Conservation (phyloP, 2,329 filamentous ascomycete genomes). For the Hypomyces perniciosus region DNA sequence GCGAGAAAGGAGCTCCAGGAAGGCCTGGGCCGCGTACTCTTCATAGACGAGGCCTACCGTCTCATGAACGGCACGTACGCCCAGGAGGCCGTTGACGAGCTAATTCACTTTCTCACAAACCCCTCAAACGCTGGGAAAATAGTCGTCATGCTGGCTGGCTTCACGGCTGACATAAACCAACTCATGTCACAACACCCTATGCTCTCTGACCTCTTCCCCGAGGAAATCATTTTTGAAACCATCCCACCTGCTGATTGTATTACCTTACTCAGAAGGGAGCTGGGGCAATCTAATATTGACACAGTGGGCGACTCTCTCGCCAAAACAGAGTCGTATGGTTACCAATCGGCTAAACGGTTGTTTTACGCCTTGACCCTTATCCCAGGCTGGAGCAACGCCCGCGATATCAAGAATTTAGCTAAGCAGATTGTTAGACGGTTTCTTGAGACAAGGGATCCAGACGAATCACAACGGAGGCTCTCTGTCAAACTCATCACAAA, state of each 20-base stretch:
- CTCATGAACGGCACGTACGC: slow-evolving; percentile 51
- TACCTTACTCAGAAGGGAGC: background rate
- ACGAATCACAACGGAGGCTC: background rate
- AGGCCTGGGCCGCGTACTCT: slow-evolving; percentile 60
- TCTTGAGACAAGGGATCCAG: background rate
- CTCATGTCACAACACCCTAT: background rate
- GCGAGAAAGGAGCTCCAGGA: slow-evolving; percentile 53
- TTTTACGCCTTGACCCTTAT: background rate
- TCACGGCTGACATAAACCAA: slow-evolving; percentile 4
- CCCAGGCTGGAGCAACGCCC: background rate
- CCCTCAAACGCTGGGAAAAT: slow-evolving; percentile 7
- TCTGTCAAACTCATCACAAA: background rate
- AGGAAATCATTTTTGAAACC: background rate
- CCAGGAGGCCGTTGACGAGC: slow-evolving; percentile 47
- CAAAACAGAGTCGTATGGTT: background rate
- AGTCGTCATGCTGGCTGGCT: slow-evolving; percentile 10
- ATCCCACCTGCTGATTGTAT: background rate
- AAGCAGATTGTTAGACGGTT: background rate
- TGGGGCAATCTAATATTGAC: background rate
- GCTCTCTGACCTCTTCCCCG: slow-evolving; percentile 1
- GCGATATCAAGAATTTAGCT: slow-evolving; percentile 1
- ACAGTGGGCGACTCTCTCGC: background rate
- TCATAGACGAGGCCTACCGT: slow-evolving; percentile 67
- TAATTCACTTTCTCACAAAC: slow-evolving; percentile 35
- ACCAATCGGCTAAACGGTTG: background rate